These are phyloP conservation scores for Yarrowia keelungensis DNA, from an alignment of 805 yeast genomes.

Conservation along the genomic window DNA sequence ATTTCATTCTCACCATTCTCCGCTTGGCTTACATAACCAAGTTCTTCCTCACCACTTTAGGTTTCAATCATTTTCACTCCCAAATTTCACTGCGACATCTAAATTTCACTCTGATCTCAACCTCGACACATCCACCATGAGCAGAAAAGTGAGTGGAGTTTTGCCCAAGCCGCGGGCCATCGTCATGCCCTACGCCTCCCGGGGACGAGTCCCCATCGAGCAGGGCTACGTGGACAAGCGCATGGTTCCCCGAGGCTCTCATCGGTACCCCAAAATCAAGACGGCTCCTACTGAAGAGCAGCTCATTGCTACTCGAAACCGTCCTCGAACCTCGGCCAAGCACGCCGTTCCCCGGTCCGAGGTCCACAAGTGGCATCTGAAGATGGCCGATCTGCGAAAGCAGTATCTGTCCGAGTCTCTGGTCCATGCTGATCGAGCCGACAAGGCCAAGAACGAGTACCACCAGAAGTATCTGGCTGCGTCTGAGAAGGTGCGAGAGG, in stretches of 20 bases:
- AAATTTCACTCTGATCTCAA: not conserved
- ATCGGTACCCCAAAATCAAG: conserved; percentile 9
- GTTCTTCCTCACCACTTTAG: not conserved
- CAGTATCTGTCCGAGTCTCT: conserved; percentile 13
- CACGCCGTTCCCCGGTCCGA: conserved; percentile 7
- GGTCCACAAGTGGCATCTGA: conserved; percentile 27
- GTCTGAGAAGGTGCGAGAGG: conserved; percentile 42
- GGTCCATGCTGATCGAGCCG: conserved; percentile 10
- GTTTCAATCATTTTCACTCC: not conserved
- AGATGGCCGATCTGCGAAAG: conserved; percentile 36
- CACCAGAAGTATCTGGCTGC: conserved; percentile 5
- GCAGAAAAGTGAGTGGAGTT: conserved; percentile 25
- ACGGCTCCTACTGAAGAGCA: not conserved
- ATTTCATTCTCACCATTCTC: no score
- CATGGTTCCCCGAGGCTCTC: conserved; percentile 32
- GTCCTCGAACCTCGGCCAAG: conserved; percentile 23
- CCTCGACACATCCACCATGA: conserved; percentile 4
- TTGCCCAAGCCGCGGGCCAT: conserved; percentile 37
- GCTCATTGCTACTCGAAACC: conserved; percentile 3
- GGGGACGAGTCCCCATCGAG: not conserved
- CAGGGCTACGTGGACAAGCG: conserved; percentile 34
- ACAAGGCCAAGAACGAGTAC: conserved; percentile 16
- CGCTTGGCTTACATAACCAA: no score
- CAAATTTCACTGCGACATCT: conserved; percentile 7
- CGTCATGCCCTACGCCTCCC: conserved; percentile 27